Percentiles rank a stretch among this genome's conserved stretches.
These are phyloP conservation scores for Ascosphaera aggregata DNA, from an alignment of 2,329 filamentous ascomycete species.

Conservation along the genomic window DNA sequence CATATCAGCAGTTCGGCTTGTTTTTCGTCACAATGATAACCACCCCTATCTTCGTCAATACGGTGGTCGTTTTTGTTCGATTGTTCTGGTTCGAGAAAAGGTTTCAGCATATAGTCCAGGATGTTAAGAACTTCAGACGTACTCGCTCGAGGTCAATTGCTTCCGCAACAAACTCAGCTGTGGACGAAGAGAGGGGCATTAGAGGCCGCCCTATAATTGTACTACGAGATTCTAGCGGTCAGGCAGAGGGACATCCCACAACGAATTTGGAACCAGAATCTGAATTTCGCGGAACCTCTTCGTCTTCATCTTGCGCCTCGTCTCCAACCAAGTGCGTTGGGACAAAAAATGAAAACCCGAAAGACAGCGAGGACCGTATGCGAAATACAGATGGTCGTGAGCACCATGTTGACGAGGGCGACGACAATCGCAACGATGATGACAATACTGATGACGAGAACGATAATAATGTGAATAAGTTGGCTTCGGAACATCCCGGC, in stretches of 20 bases:
- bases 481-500: constrained; percentile 22
- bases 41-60: constrained; percentile 67
- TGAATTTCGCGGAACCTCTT: not conserved
- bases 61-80: constrained; percentile 72
- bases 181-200: constrained; percentile 19
- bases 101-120: constrained; percentile 61
- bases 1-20: constrained; percentile 50
- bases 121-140: constrained; percentile 42
- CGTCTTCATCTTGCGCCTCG: not conserved
- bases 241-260: constrained; percentile 7
- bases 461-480: constrained; percentile 1
- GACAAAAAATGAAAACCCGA: constrained; percentile 7
- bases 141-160: constrained; percentile 37
- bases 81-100: constrained; percentile 97
- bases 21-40: constrained; percentile 49
- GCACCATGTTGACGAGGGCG: not conserved
- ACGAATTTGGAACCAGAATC: not conserved
- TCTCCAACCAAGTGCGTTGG: too few relatives aligned
- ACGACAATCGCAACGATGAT: not conserved
- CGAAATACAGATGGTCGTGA: not conserved
- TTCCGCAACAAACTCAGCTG: constrained; percentile 12
- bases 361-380: not conserved
- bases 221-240: constrained; percentile 13
- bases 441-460: not conserved
- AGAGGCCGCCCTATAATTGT: constrained; percentile 17